Base-by-base conservation (phyloP, 1,284 basidiomycete genomes). In the Naganishia sp. region DNA sequence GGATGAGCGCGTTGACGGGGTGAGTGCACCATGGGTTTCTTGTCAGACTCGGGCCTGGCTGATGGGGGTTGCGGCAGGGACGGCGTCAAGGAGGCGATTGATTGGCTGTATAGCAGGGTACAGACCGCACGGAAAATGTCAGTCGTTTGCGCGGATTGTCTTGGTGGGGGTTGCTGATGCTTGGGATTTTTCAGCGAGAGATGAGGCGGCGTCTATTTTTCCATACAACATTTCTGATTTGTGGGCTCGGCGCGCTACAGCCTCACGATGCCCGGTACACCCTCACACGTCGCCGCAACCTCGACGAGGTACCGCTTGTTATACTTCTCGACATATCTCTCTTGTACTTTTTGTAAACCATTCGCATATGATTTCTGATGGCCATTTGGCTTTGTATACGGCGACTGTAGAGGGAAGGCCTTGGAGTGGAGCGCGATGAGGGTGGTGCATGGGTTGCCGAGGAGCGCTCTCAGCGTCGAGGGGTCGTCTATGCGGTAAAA, bases 61-160 rank as follows among this genome's bases (percentile, higher is more conserved):
- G 3, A 28, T 28, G 28, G 28, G 28, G 28, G 28, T 28, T 28
- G 28, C 28, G 28, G 36, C 72, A 95, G 93, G 44, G 91, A 90
- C 42, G 93, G 93, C 0, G 89, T 96, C 3, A 86, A 89, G 66
- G 89, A 90, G 60, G 92, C 91, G 0, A 89, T 95, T 6, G 90
- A 96, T 74, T 96, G 93, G 93, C 77, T 96, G 25, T 95, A 95
- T 77, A 87, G 94, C 64, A 84, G 92, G 0, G 92, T 95, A 2
- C 92, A 94, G 79, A 94, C 92, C 72, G 91, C 90, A 71, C 82
- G 89, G 68, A 82, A 84, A 82, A 85, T 79, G 78, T 80, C 67
- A 74, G 78, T 72, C 6, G 33, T 7, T 28, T 28, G 28, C 28
- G 1, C 28, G 28, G 28, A 28, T 28, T 5, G 28, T 28, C 28